Evolutionary conservation across 75 land plant species (phyloP), one percentile per base, ranked within the genome.

Genomic region (Picea sitchensis): DNA sequence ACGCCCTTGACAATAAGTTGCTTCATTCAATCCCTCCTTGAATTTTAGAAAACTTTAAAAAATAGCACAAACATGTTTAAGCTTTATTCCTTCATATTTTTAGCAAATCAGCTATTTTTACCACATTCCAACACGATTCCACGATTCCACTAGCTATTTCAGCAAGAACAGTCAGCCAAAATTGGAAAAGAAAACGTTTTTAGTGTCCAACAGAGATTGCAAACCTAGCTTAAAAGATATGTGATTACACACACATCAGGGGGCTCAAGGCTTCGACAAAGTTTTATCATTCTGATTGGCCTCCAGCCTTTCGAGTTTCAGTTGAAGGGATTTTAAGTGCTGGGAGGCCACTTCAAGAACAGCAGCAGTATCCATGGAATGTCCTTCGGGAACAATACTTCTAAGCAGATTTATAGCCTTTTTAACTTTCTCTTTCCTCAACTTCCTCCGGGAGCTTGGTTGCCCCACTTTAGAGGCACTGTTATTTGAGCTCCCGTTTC

Each of bases 341-440:
- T 69, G 83, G 12, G 91, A 88, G 78, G 94, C 94, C 75, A 87
- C 91, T 73, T 92, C 93, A n/a, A 92, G 83, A 69, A 92, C 87
- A 62, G 83, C 82, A 8, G 83, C 89, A 41, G 91, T 85, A 65
- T 83, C 88, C 94, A 87, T 88, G 32, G 65, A 78, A 11, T 83
- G 80, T 13, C 87, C 89, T n/a, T 89, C 93, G 26, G 94, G 94
- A 1, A 92, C 82, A 59, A 91, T 84, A 1, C 83, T 86, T 44
- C 87, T 78, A 44, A 92, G 77, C 4, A 81, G 36, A 36, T 62
- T 44, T 38, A 81, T 21, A 14, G 77, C 83, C 51, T 78, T 86
- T 73, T 86, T 86, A 84, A 92, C 87, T 65, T 85, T 91, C 78
- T 84, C 78, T 79, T 86, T 77, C 61, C 79, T 88, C 38, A 60